Conservation (phyloP, 176 grass and related monocot genomes). For the Pontederia paniculata region DNA sequence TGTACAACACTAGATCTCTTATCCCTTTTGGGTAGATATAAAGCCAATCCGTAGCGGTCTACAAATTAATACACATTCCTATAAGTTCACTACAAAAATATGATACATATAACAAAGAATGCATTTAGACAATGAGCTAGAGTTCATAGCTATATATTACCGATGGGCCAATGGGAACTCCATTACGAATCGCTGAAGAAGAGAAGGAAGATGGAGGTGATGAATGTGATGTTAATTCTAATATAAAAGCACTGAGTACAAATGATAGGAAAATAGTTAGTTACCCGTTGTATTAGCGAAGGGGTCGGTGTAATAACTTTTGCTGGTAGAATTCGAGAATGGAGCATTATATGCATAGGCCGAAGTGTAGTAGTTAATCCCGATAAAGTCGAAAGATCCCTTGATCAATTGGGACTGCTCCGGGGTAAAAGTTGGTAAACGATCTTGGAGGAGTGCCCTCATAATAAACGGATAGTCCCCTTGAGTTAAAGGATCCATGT, state of each 20-base stretch:
- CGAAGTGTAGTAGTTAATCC: slow-evolving; percentile 67
- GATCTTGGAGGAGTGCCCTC: slow-evolving; percentile 28
- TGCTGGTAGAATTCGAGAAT: not conserved
- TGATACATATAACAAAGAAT: slow-evolving; percentile 3
- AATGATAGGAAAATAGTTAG: not conserved
- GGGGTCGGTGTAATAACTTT: slow-evolving; percentile 32
- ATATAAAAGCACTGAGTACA: too few relatives aligned
- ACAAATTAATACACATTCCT: not conserved
- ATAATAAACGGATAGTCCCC: slow-evolving; percentile 65
- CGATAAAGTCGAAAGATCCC: slow-evolving; percentile 57
- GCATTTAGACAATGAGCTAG: not conserved
- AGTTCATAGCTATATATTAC: slow-evolving; percentile 1
- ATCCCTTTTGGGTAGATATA: slow-evolving; percentile 38
- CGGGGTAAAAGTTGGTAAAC: slow-evolving; percentile 49
- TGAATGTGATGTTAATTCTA: too few relatives aligned
- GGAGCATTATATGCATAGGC: slow-evolving; percentile 23
- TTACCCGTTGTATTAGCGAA: slow-evolving; percentile 25
- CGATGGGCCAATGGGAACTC: slow-evolving; percentile 22
- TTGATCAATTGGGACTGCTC: slow-evolving; percentile 20
- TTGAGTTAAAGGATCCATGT: slow-evolving; percentile 44
- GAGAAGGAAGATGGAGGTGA: not conserved
- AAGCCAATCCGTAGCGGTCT: slow-evolving; percentile 28
- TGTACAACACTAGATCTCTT: slow-evolving; percentile 43
- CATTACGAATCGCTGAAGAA: slow-evolving; percentile 9
- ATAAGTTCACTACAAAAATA: not conserved